Conservation (phyloP, 106 monocot species). For the Agapanthus africanus region DNA sequence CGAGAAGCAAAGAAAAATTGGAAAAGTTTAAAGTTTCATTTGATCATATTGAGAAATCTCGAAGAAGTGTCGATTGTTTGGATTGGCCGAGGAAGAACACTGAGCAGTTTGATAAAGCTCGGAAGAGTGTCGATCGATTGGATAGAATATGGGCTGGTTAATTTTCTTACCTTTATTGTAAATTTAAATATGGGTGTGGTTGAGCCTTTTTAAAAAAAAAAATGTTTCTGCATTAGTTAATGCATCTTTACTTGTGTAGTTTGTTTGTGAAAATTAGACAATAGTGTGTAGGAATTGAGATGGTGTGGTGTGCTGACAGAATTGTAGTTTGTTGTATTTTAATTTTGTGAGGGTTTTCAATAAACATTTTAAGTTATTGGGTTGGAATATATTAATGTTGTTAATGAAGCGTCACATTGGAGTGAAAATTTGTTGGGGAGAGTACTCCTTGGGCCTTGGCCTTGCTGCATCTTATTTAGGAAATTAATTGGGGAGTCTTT, state of each 20-base stretch:
- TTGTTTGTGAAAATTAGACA: not conserved
- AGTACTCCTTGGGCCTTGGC: too few relatives aligned
- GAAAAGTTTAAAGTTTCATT: slow-evolving; percentile 41
- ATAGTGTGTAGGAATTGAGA: too few relatives aligned
- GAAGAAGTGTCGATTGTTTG: slow-evolving; percentile 50
- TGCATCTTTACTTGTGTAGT: slow-evolving; percentile 7
- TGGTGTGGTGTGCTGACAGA: slow-evolving; percentile 1
- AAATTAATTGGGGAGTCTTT: too few relatives aligned
- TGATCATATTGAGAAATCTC: slow-evolving; percentile 42
- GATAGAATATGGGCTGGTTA: slow-evolving; percentile 56
- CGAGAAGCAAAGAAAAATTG: slow-evolving; percentile 24
- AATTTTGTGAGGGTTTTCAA: not conserved
- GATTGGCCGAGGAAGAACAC: slow-evolving; percentile 34
- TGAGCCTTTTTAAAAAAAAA: slow-evolving; percentile 8
- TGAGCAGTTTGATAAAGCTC: slow-evolving; percentile 41
- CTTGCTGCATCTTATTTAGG: too few relatives aligned
- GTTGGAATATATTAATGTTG: not conserved
- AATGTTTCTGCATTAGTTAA: slow-evolving; percentile 20
- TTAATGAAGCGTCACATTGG: too few relatives aligned
- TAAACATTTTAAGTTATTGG: not conserved
- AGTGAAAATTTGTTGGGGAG: too few relatives aligned
- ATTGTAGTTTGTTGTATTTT: not conserved
- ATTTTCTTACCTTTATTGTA: slow-evolving; percentile 9
- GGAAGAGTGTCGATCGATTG: slow-evolving; percentile 65
- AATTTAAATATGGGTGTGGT: slow-evolving; percentile 21